These are phyloP conservation scores for Fusarium fracticaudum DNA, from an alignment of 2,329 filamentous ascomycete genomes.

Conservation along the genomic window DNA sequence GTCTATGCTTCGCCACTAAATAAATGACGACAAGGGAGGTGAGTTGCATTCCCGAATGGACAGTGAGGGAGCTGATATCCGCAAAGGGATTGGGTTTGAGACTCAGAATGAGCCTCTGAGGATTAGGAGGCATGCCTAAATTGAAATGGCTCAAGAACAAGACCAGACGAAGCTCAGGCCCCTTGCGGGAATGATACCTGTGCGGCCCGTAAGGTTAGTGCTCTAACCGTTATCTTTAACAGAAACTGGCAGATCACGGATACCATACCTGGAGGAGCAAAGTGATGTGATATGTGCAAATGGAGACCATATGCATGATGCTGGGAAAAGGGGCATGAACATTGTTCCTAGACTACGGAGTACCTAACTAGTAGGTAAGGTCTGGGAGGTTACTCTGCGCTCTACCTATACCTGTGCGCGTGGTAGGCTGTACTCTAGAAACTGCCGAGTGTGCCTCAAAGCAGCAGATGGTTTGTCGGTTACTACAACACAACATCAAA, in stretches of 20 bases:
- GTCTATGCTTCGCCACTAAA: conserved; percentile 33
- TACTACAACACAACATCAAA: conserved; percentile 22
- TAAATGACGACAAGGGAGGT: conserved; percentile 27
- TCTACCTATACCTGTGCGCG: not conserved
- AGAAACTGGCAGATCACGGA: not conserved
- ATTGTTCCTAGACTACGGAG: not conserved
- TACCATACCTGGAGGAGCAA: not conserved
- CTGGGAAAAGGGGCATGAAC: not conserved
- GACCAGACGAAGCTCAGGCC: conserved; percentile 25
- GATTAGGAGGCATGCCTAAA: conserved; percentile 7
- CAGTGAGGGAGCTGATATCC: not conserved
- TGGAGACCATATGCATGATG: not conserved
- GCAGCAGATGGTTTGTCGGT: conserved; percentile 1
- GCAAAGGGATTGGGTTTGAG: conserved; percentile 16
- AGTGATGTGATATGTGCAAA: not conserved
- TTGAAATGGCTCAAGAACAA: not conserved
- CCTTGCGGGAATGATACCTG: conserved; percentile 13
- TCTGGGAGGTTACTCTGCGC: not conserved
- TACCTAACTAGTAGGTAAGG: not conserved
- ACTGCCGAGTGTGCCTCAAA: not conserved
- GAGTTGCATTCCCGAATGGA: conserved; percentile 25
- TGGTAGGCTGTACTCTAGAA: not conserved
- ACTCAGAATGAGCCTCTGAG: conserved; percentile 7
- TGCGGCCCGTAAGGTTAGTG: conserved; percentile 11
- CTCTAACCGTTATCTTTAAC: conserved; percentile 1